Conservation (phyloP, 2,329 filamentous ascomycete genomes). For the Mycosphaerella sp. region DNA sequence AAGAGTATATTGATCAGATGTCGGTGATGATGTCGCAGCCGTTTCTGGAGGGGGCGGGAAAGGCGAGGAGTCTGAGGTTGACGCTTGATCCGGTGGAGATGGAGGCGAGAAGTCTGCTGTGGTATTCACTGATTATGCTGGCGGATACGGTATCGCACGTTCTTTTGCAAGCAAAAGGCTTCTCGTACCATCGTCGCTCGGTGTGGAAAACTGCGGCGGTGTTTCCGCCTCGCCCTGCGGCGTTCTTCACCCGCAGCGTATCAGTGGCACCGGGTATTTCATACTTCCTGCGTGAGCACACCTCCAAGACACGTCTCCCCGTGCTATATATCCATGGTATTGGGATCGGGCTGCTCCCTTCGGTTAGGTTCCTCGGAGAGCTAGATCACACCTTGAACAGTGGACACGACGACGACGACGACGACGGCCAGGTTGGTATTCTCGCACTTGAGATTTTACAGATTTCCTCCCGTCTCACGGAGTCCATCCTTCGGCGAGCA, state of each 20-base stretch:
- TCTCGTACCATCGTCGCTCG: slow-evolving; percentile 23
- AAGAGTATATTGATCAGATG: slow-evolving; percentile 49
- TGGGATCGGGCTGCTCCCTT: slow-evolving; percentile 61
- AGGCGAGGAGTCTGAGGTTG: slow-evolving; percentile 54
- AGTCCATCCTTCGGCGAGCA: slow-evolving; percentile 45
- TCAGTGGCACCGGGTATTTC: slow-evolving; percentile 49
- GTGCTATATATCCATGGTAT: slow-evolving; percentile 67
- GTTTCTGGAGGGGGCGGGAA: slow-evolving; percentile 51
- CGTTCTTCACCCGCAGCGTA: slow-evolving; percentile 40
- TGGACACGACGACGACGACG: slow-evolving; percentile 31
- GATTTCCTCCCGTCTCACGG: slow-evolving; percentile 57
- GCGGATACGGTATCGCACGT: slow-evolving; percentile 42
- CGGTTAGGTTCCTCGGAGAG: slow-evolving; percentile 52
- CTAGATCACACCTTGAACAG: slow-evolving; percentile 38
- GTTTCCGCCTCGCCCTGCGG: slow-evolving; percentile 55
- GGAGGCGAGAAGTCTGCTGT: slow-evolving; percentile 50
- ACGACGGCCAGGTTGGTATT: slow-evolving; percentile 52
- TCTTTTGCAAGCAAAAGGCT: slow-evolving; percentile 24
- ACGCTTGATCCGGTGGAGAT: slow-evolving; percentile 60
- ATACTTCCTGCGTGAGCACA: slow-evolving; percentile 64
- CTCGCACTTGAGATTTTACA: slow-evolving; percentile 62
- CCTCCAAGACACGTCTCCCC: slow-evolving; percentile 51
- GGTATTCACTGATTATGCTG: slow-evolving; percentile 53
- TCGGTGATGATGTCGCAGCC: slow-evolving; percentile 49
- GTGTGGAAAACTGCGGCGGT: slow-evolving; percentile 40